phyloP scores from a whole-genome alignment of 1,284 basidiomycete species.

The Laetiporus sulphureus region DNA sequence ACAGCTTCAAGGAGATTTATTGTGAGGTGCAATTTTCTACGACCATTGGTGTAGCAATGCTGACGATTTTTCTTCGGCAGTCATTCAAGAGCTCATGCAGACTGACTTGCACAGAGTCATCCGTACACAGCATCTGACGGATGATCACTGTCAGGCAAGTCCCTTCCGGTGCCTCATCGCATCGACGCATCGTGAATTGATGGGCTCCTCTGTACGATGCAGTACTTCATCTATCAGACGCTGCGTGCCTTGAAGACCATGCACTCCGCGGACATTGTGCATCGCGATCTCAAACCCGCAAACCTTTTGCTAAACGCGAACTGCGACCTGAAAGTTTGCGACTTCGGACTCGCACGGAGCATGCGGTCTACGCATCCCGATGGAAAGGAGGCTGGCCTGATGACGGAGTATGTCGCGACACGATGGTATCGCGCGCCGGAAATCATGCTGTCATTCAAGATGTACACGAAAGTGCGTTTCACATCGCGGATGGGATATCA shows the following conservation, averaged over 20 bases:
- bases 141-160: constrained; percentile 81
- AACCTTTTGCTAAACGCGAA: constrained; percentile 79
- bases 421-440: constrained; percentile 83
- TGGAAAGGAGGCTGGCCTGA: constrained; percentile 65
- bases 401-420: constrained; percentile 85
- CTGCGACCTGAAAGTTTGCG: constrained; percentile 83
- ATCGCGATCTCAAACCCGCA: constrained; percentile 79
- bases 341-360: constrained; percentile 76
- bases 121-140: constrained; percentile 80
- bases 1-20: constrained; percentile 81
- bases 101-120: constrained; percentile 89
- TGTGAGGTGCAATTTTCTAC: constrained; percentile 47
- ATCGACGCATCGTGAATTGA: background rate
- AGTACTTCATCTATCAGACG: constrained; percentile 73
- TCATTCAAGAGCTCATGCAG: constrained; percentile 90
- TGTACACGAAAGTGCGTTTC: constrained; percentile 58
- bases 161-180: constrained; percentile 1
- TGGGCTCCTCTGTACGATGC: constrained; percentile 7
- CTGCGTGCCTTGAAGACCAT: constrained; percentile 82
- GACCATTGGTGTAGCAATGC: too few relatives aligned
- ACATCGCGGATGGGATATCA: background rate
- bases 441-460: constrained; percentile 88
- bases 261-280: constrained; percentile 75
- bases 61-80: too few relatives aligned
- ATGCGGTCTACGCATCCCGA: constrained; percentile 57